A percentile compares a stretch with the other conserved stretches of the same genome.
phyloP scores from a whole-genome alignment of 2,329 filamentous ascomycete genomes.

The Ceratocystis huliohia region DNA sequence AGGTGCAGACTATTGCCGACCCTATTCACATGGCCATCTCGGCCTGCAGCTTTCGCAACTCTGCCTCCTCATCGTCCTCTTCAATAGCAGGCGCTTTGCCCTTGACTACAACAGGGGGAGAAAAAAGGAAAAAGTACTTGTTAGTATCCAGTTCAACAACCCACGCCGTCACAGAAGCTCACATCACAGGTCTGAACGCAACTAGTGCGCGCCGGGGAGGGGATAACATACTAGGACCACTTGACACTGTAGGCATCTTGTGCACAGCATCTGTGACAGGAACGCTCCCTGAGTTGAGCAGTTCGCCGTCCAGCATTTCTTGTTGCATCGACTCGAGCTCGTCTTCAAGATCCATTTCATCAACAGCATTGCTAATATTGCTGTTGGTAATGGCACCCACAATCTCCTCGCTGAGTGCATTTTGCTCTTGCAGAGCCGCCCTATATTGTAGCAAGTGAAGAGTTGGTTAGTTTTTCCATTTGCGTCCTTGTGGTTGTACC shows the following conservation, averaged over 20 bases:
- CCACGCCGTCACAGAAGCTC: too few relatives aligned
- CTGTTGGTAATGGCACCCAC: conserved; percentile 67
- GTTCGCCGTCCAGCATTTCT: conserved; percentile 82
- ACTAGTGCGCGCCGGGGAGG: background rate
- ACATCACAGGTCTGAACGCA: background rate
- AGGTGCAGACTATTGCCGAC: too few relatives aligned
- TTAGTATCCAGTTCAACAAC: background rate
- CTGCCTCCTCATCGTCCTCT: conserved; percentile 92
- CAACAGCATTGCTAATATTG: conserved; percentile 54
- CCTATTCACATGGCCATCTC: conserved; percentile 84
- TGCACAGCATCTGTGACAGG: conserved; percentile 69
- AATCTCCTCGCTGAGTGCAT: conserved; percentile 87
- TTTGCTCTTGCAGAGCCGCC: conserved; percentile 84
- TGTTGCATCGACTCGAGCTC: conserved; percentile 82
- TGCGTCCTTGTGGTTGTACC: background rate
- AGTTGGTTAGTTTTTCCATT: conserved; percentile 9
- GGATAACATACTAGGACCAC: conserved; percentile 56
- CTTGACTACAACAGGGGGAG: conserved; percentile 33
- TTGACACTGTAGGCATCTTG: conserved; percentile 61
- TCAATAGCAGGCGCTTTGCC: conserved; percentile 39
- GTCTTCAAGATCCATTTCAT: conserved; percentile 75
- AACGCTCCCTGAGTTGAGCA: conserved; percentile 77
- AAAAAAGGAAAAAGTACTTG: background rate
- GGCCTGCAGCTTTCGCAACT: conserved; percentile 81
- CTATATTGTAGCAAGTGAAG: conserved; percentile 34